phyloP scores from a whole-genome alignment of 202 grass and related monocot genomes.

The Hordeum pubiflorum region DNA sequence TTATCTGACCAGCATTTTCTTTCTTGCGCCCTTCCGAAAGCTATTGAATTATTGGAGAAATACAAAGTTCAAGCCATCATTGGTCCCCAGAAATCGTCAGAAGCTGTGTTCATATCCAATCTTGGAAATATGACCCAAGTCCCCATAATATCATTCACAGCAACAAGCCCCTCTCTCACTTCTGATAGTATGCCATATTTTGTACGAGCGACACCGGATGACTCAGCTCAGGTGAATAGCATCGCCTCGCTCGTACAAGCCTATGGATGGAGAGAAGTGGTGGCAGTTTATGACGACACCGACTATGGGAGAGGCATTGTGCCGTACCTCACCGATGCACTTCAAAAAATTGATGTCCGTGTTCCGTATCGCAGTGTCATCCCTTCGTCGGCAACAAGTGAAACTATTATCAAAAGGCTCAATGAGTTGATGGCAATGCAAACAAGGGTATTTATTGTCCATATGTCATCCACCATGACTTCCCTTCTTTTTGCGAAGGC shows the following conservation, averaged over 20 bases:
- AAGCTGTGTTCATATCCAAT: not conserved
- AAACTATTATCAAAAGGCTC: conserved; percentile 16
- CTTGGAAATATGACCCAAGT: conserved; percentile 32
- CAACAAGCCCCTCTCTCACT: conserved; percentile 30
- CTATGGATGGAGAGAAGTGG: conserved; percentile 44
- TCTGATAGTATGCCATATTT: conserved; percentile 22
- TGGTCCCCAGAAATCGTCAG: not conserved
- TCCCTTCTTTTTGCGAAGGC: conserved; percentile 30
- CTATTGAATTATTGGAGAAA: conserved; percentile 27
- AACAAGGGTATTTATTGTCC: conserved; percentile 39
- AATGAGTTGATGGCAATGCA: conserved; percentile 36
- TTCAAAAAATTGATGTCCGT: conserved; percentile 3
- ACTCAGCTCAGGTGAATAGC: conserved; percentile 20
- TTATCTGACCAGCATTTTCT: not conserved
- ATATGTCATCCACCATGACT: conserved; percentile 31
- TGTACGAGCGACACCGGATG: conserved; percentile 24
- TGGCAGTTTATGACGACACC: conserved; percentile 26
- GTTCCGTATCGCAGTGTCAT: conserved; percentile 26
- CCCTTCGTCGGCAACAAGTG: not conserved
- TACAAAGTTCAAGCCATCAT: conserved; percentile 19
- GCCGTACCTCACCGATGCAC: conserved; percentile 28
- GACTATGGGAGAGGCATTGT: conserved; percentile 36
- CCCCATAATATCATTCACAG: conserved; percentile 37
- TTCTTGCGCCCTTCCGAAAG: not conserved
- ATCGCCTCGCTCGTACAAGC: conserved; percentile 30